A percentile compares a stretch with the other conserved stretches of the same genome.
Evolutionary conservation across 495 filamentous ascomycete genomes (phyloP).

Genomic region (Penicillium simplicissimum): DNA sequence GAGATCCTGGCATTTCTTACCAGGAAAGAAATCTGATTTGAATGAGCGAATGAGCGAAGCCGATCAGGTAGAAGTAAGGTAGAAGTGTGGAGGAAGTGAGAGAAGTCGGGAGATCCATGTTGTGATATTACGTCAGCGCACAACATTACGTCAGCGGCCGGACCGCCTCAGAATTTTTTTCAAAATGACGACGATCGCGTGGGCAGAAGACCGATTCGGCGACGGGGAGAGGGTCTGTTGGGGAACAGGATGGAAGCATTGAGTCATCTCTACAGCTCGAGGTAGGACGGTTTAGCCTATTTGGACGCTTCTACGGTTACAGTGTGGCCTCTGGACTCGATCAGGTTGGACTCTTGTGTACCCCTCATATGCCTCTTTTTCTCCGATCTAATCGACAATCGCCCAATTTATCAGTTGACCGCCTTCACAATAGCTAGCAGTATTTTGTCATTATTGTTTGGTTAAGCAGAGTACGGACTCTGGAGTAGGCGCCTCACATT

Average conservation of each 20-base stretch:
- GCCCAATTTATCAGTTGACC: neutral
- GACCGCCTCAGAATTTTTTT: slow-evolving; percentile 27
- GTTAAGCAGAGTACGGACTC: too few species aligned
- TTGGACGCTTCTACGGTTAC: neutral
- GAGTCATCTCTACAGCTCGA: neutral
- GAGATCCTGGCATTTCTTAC: too few species aligned
- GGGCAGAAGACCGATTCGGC: neutral
- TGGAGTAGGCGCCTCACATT: too few species aligned
- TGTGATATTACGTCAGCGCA: too few species aligned
- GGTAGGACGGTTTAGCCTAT: neutral
- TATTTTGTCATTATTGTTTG: too few species aligned
- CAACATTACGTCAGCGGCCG: too few species aligned
- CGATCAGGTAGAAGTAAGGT: too few species aligned
- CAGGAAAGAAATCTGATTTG: too few species aligned
- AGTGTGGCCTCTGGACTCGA: neutral
- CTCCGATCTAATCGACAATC: neutral
- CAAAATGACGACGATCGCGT: slow-evolving; percentile 8
- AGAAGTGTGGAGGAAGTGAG: too few species aligned
- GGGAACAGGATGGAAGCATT: neutral
- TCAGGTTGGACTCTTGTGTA: neutral
- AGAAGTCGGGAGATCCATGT: too few species aligned
- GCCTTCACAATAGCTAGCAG: too few species aligned
- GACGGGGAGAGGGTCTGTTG: neutral
- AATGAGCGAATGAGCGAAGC: too few species aligned
- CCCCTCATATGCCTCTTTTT: neutral